A percentile compares a stretch with the other conserved stretches of the same genome.
Conservation (phyloP, 176 grass and related monocot species). For the Raddia guianensis region DNA sequence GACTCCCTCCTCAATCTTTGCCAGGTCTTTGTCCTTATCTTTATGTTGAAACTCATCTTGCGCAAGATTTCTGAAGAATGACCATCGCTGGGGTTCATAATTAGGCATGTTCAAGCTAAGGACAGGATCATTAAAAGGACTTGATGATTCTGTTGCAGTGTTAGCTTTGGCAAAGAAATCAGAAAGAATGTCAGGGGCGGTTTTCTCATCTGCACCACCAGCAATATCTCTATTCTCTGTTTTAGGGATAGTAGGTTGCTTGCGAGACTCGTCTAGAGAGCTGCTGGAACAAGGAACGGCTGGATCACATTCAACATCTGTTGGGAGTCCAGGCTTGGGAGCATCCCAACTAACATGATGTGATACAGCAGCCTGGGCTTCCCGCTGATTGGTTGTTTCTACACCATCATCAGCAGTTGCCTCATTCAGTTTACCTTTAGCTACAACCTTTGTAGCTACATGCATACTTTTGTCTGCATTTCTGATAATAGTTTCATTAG, state of each 20-base stretch:
- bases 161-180: conserved; percentile 92
- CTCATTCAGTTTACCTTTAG: conserved; percentile 51
- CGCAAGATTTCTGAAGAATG: conserved; percentile 96
- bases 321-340: conserved; percentile 21
- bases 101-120: conserved; percentile 84
- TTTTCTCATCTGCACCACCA: conserved; percentile 63
- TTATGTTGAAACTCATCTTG: conserved; percentile 73
- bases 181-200: conserved; percentile 81
- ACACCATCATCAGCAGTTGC: conserved; percentile 38
- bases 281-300: conserved; percentile 35
- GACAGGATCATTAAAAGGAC: conserved; percentile 70
- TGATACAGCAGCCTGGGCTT: conserved; percentile 40
- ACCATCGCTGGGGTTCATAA: conserved; percentile 86
- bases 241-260: conserved; percentile 48
- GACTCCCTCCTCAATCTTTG: conserved; percentile 59
- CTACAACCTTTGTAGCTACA: conserved; percentile 43
- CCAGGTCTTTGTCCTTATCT: conserved; percentile 65
- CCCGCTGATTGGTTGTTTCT: conserved; percentile 44
- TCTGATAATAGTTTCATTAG: conserved; percentile 39
- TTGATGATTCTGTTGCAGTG: conserved; percentile 66
- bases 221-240: conserved; percentile 55
- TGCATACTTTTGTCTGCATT: conserved; percentile 37
- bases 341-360: conserved; percentile 50
- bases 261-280: conserved; percentile 39
- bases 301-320: conserved; percentile 44